Evolutionary conservation across 2,329 filamentous ascomycete genomes (phyloP).

Genomic region (Malbranchea zuffiana): DNA sequence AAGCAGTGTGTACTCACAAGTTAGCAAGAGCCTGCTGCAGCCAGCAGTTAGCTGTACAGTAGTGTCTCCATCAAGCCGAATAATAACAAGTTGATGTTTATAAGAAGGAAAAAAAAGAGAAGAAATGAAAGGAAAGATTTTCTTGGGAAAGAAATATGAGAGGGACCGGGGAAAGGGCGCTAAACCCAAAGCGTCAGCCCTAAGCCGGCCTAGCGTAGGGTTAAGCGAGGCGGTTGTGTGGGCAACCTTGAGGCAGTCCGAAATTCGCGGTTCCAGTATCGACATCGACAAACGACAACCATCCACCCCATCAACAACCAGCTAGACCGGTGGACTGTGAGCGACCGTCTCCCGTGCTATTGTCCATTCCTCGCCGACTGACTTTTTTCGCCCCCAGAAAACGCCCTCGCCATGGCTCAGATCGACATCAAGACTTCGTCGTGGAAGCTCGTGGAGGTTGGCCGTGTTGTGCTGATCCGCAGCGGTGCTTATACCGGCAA

Average conservation of each 20-base stretch:
- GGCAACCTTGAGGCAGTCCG: constrained; percentile 12
- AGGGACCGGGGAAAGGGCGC: constrained; percentile 9
- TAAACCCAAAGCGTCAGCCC: constrained; percentile 14
- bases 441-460: constrained; percentile 97
- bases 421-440: constrained; percentile 68
- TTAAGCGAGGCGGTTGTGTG: constrained; percentile 19
- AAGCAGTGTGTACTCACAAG: constrained; percentile 16
- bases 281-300: constrained; percentile 17
- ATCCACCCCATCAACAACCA: constrained; percentile 12
- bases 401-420: constrained; percentile 66
- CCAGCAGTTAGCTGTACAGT: neutral
- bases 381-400: constrained; percentile 31
- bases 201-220: constrained; percentile 10
- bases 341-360: constrained; percentile 5
- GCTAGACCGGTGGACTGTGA: constrained; percentile 17
- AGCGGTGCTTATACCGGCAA: constrained; percentile 70
- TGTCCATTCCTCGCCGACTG: constrained; percentile 3
- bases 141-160: constrained; percentile 5
- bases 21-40: constrained; percentile 5
- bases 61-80: neutral
- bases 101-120: constrained; percentile 8
- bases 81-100: neutral
- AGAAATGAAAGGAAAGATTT: constrained; percentile 15
- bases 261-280: constrained; percentile 18
- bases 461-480: constrained; percentile 90